A percentile compares a stretch with the other conserved stretches of the same genome.
Evolutionary conservation across 257 asterid species (phyloP).

Genomic region (Forsythia suspensa): DNA sequence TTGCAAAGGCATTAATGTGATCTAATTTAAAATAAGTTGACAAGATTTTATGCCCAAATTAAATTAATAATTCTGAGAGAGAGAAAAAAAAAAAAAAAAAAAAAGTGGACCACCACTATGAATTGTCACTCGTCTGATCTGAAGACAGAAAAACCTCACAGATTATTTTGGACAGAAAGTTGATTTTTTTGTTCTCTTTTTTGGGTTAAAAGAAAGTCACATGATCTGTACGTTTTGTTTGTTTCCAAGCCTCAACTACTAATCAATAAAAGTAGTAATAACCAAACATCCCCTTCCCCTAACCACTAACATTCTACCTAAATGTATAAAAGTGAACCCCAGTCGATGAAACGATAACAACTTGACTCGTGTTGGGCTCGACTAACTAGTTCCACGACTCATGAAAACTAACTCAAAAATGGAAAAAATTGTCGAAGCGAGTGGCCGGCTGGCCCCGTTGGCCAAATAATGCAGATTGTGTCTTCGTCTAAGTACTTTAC

Average conservation of each 20-base stretch:
- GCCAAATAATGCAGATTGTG: no score
- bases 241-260: conserved; percentile 41
- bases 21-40: conserved; percentile 21
- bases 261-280: conserved; percentile 8
- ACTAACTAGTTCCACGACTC: background rate
- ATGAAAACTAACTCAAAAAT: no score
- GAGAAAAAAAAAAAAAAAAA: no score
- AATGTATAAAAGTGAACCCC: background rate
- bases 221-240: conserved; percentile 35
- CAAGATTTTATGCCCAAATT: conserved; percentile 31
- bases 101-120: conserved; percentile 49
- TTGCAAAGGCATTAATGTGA: conserved; percentile 14
- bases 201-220: conserved; percentile 27
- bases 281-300: background rate
- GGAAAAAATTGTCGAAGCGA: background rate
- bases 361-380: background rate
- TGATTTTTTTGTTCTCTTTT: conserved; percentile 34
- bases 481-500: no score
- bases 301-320: background rate
- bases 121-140: conserved; percentile 51
- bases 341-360: no score
- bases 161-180: conserved; percentile 14
- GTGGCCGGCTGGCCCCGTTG: no score
- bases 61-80: background rate
- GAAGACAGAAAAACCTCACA: conserved; percentile 47